Evolutionary conservation across 495 filamentous ascomycete genomes (phyloP).

Genomic region (Trichocladium uniseriatum): DNA sequence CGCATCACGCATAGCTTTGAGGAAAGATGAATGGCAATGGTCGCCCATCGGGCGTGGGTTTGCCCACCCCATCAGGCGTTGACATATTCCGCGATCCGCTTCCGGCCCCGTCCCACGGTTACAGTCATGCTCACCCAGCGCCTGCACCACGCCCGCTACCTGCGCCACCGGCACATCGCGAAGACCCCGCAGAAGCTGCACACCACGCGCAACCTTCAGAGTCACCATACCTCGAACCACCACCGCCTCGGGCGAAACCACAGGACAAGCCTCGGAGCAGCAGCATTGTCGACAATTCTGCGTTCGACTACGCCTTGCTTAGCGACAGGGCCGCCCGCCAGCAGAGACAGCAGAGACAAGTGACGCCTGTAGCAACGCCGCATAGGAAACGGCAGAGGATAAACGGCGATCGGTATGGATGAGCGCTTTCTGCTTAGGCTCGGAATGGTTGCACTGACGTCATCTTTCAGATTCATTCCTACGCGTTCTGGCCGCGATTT

Average conservation of each 20-base stretch:
- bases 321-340: conserved; percentile 10
- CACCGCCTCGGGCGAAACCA: background rate
- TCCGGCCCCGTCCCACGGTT: background rate
- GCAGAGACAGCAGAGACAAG: conserved; percentile 50
- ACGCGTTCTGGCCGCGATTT: conserved; percentile 89
- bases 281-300: too few relatives aligned
- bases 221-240: background rate
- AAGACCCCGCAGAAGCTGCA: too few relatives aligned
- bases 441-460: conserved; percentile 17
- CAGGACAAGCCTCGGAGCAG: too few relatives aligned
- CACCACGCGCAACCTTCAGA: too few relatives aligned
- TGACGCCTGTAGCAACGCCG: conserved; percentile 66
- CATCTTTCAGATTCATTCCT: conserved; percentile 71
- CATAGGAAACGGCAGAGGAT: conserved; percentile 80
- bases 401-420: conserved; percentile 64
- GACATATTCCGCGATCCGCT: background rate
- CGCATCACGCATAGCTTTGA: too few relatives aligned
- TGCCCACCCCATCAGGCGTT: background rate
- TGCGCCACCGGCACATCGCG: too few relatives aligned
- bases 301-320: background rate
- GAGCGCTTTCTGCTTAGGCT: conserved; percentile 3
- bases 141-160: background rate
- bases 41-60: too few relatives aligned
- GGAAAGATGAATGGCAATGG: too few relatives aligned
- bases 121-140: background rate